These are phyloP conservation scores for Phytopythium ostracodes DNA, from an alignment of 352 stramenopile genomes.

Conservation along the genomic window DNA sequence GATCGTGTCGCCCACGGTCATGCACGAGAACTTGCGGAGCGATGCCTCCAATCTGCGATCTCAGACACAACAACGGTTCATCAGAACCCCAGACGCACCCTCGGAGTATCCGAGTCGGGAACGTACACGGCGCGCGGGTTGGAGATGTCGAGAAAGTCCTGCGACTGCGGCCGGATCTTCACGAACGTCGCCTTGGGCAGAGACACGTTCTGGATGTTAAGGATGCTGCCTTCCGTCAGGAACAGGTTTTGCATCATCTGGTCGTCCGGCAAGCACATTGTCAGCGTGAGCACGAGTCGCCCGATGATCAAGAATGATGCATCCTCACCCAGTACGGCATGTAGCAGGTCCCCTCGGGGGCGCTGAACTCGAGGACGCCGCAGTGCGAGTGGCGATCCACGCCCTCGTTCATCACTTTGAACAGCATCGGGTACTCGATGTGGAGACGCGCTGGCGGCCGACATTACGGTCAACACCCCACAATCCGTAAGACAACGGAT, in stretches of 20 bases:
- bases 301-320: background rate
- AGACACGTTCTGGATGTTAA: slow-evolving; percentile 96
- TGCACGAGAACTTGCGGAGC: slow-evolving; percentile 92
- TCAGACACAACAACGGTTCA: background rate
- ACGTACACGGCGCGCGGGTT: slow-evolving; percentile 97
- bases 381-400: slow-evolving; percentile 93
- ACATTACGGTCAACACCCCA: slow-evolving; percentile 3
- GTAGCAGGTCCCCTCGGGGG: slow-evolving; percentile 96
- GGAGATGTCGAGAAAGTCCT: slow-evolving; percentile 98
- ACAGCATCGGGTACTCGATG: slow-evolving; percentile 99
- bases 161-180: slow-evolving; percentile 97
- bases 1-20: slow-evolving; percentile 98
- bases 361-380: slow-evolving; percentile 98
- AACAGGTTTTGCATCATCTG: slow-evolving; percentile 99
- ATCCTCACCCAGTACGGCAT: slow-evolving; percentile 96
- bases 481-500: background rate
- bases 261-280: background rate
- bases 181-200: slow-evolving; percentile 97
- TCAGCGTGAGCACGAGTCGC: background rate
- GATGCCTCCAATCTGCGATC: slow-evolving; percentile 62
- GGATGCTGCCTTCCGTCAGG: slow-evolving; percentile 89
- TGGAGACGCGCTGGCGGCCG: slow-evolving; percentile 73
- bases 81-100: background rate
- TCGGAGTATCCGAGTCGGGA: background rate
- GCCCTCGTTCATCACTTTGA: slow-evolving; percentile 91